These are phyloP conservation scores for Fusarium sp. DNA, from an alignment of 2,329 filamentous ascomycete species.

Conservation along the genomic window DNA sequence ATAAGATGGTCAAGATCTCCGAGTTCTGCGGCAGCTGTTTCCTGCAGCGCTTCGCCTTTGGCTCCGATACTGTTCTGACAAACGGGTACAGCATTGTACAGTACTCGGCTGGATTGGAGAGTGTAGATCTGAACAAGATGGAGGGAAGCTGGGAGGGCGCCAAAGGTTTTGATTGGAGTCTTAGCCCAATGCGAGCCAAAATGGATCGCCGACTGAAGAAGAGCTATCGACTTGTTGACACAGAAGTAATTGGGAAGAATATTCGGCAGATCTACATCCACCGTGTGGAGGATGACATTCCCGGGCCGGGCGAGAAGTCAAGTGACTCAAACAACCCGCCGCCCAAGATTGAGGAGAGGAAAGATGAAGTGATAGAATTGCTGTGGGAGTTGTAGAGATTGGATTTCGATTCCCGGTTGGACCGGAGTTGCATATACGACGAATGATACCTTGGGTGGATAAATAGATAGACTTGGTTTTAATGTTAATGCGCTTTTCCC, in stretches of 20 bases:
- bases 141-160: slow-evolving; percentile 66
- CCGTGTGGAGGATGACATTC: slow-evolving; percentile 51
- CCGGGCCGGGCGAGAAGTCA: slow-evolving; percentile 51
- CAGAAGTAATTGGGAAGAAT: slow-evolving; percentile 54
- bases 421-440: slow-evolving; percentile 36
- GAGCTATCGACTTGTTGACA: slow-evolving; percentile 61
- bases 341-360: slow-evolving; percentile 37
- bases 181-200: slow-evolving; percentile 61
- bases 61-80: slow-evolving; percentile 60
- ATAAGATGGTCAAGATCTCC: slow-evolving; percentile 60
- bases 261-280: slow-evolving; percentile 68
- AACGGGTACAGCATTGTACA: slow-evolving; percentile 69
- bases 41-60: slow-evolving; percentile 65
- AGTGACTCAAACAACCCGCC: slow-evolving; percentile 6
- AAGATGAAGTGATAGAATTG: slow-evolving; percentile 61
- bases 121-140: slow-evolving; percentile 57
- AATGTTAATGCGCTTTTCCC: slow-evolving; percentile 44
- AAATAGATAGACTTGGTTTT: slow-evolving; percentile 25
- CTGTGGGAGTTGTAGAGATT: slow-evolving; percentile 54
- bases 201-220: slow-evolving; percentile 58
- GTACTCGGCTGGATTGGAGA: slow-evolving; percentile 56
- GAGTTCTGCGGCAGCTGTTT: slow-evolving; percentile 69
- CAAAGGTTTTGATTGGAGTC: slow-evolving; percentile 61
- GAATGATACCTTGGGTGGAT: slow-evolving; percentile 41
- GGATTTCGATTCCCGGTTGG: slow-evolving; percentile 1